Percentiles rank a stretch among this genome's conserved stretches.
Conservation (phyloP, 2,329 filamentous ascomycete species). For the Neospermospora avenae region DNA sequence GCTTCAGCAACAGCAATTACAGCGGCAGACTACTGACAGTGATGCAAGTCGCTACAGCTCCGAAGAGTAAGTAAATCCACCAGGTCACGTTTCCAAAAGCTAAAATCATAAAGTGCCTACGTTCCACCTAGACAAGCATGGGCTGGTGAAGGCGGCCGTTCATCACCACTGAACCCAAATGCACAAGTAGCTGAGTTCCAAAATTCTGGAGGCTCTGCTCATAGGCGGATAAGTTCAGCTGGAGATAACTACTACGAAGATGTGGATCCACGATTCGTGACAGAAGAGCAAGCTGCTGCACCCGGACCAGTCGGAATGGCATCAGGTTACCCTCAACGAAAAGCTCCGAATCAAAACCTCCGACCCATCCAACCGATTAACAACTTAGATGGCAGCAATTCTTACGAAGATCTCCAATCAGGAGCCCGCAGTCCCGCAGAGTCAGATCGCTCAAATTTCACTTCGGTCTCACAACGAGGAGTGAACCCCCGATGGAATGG, state of each 20-base stretch:
- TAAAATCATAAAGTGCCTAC: slow-evolving; percentile 39
- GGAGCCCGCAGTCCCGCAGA: slow-evolving; percentile 68
- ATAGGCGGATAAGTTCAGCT: slow-evolving; percentile 26
- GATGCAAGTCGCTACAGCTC: slow-evolving; percentile 71
- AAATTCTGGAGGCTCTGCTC: slow-evolving; percentile 35
- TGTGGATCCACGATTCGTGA: slow-evolving; percentile 81
- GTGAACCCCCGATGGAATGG: slow-evolving; percentile 82
- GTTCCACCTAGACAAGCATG: slow-evolving; percentile 55
- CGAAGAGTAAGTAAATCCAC: slow-evolving; percentile 60
- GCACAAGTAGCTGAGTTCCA: slow-evolving; percentile 39
- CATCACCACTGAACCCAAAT: slow-evolving; percentile 44
- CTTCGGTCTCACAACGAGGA: slow-evolving; percentile 82
- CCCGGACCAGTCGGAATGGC: slow-evolving; percentile 32
- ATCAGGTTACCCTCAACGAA: slow-evolving; percentile 22
- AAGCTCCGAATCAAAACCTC: slow-evolving; percentile 28
- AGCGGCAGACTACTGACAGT: slow-evolving; percentile 53
- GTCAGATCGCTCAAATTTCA: slow-evolving; percentile 82
- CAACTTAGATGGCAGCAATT: slow-evolving; percentile 37
- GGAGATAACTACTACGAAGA: slow-evolving; percentile 78
- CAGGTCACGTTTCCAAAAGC: not conserved
- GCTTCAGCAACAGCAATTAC: slow-evolving; percentile 55
- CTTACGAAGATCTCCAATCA: slow-evolving; percentile 61
- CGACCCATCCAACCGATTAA: slow-evolving; percentile 29
- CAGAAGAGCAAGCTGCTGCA: slow-evolving; percentile 33
- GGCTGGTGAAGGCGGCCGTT: slow-evolving; percentile 44